Evolutionary conservation across 331 rosid species (phyloP).

Genomic region (Acacia concinna): DNA sequence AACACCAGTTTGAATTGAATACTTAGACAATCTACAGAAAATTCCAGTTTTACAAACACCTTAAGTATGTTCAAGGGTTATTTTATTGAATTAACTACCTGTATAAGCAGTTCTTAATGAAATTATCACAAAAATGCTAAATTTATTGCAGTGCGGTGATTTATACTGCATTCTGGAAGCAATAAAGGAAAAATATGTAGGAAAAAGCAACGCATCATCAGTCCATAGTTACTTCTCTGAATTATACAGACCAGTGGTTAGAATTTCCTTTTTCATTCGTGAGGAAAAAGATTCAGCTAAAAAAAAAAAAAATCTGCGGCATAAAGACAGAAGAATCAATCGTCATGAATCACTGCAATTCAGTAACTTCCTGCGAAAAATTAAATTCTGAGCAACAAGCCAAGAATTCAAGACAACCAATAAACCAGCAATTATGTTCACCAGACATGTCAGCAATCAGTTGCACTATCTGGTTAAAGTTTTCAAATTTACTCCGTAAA

Average conservation of each 20-base stretch:
- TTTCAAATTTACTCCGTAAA: background rate
- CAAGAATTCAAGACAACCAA: background rate
- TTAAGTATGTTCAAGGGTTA: background rate
- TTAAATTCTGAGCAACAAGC: background rate
- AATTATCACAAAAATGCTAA: background rate
- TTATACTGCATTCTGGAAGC: background rate
- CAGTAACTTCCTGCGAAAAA: conserved; percentile 5
- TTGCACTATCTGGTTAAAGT: background rate
- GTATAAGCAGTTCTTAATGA: background rate
- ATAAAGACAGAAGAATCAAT: background rate
- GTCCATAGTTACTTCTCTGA: background rate
- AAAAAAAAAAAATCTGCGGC: background rate
- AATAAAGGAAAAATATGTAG: background rate
- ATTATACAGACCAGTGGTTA: background rate
- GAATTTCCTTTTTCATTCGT: background rate
- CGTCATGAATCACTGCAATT: conserved; percentile 1
- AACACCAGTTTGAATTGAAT: conserved; percentile 1
- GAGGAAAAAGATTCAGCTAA: background rate
- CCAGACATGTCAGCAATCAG: background rate
- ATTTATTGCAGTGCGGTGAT: background rate
- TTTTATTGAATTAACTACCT: background rate
- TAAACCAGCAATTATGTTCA: background rate
- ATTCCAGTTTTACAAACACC: background rate
- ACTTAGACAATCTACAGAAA: background rate
- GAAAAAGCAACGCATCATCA: background rate